Conservation (phyloP, 345 rosid species). For the Geranium rotundifolium region DNA sequence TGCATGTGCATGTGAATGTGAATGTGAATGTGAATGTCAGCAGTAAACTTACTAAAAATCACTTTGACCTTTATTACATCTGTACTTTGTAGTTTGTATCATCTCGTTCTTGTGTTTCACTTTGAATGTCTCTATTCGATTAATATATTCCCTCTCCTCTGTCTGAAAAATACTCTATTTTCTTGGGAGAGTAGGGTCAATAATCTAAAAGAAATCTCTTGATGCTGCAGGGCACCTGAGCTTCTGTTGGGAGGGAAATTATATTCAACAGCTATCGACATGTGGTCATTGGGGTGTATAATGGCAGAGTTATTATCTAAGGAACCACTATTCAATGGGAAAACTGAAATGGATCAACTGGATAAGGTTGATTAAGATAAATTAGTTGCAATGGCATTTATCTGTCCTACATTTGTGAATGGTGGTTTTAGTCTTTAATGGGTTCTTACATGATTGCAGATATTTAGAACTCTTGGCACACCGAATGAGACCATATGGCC, state of each 20-base stretch:
- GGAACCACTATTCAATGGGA: slow-evolving; percentile 66
- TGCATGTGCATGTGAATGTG: not conserved
- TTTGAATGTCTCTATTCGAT: not conserved
- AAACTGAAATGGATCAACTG: slow-evolving; percentile 48
- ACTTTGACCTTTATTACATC: not conserved
- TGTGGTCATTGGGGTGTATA: slow-evolving; percentile 94
- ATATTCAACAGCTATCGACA: slow-evolving; percentile 81
- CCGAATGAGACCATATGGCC: slow-evolving; percentile 98
- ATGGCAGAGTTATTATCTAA: slow-evolving; percentile 80
- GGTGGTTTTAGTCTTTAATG: not conserved
- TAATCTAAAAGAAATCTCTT: slow-evolving; percentile 1
- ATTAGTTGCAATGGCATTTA: not conserved
- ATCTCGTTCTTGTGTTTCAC: not conserved
- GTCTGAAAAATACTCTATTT: not conserved
- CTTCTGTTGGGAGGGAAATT: slow-evolving; percentile 65
- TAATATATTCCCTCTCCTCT: not conserved
- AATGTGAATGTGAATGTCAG: no score
- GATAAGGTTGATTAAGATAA: not conserved
- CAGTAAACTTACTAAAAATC: not conserved
- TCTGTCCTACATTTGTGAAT: not conserved
- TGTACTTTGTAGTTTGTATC: not conserved
- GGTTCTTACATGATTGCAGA: slow-evolving; percentile 25
- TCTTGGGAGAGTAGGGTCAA: not conserved
- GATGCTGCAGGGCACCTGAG: slow-evolving; percentile 69
- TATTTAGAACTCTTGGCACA: slow-evolving; percentile 80